Base-by-base conservation (phyloP, 345 rosid genomes). In the Gossypium thurberi region DNA sequence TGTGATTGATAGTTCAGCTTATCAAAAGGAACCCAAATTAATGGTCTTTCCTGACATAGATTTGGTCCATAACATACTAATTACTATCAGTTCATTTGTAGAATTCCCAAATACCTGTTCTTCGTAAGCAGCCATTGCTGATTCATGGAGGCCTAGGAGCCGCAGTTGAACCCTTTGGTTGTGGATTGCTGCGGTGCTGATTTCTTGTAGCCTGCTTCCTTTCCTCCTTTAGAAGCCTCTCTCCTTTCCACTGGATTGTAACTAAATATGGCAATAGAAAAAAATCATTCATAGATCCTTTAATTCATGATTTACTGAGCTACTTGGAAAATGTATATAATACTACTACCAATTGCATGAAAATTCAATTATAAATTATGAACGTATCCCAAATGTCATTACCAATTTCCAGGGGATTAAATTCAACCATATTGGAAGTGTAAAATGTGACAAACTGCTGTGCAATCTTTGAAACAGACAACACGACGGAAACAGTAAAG, bases 171-270 rank as follows among this genome's bases (percentile, higher is more conserved):
- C 78, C 78, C 75, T 85, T 96, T 33, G 77, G 74, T 69, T 66
- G 98, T 81, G 72, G 89, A 72, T 69, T 87, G 93, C 20, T 94
- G 72, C 25, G 83, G 71, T 72, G 85, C 82, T 73, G 85, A 74
- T 84, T 91, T 93, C 82, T 87, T 96, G 81, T 33, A 0, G 37
- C 74, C 77, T 28, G 85, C 85, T 75, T 96, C 98, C 82, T 91
- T 96, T 9, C 94, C 98, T 78, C 99, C 98, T 76, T 85, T 96
- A 85, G 84, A 78, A 72, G 92, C 75, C 78, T 91, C 99, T 78
- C 99, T 91, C 79, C 98, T 90, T 84, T 93, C 98, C 80, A 85
- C 8, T 72, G 98, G 88, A 57, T 91, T 90, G 78, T 96, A 96
- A 77, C 98, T 96, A 73, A 17, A 15, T 33, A 33, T 33, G 4